Evolutionary conservation across 2,329 filamentous ascomycete species (phyloP).

Genomic region (Trichoderma simmonsii): DNA sequence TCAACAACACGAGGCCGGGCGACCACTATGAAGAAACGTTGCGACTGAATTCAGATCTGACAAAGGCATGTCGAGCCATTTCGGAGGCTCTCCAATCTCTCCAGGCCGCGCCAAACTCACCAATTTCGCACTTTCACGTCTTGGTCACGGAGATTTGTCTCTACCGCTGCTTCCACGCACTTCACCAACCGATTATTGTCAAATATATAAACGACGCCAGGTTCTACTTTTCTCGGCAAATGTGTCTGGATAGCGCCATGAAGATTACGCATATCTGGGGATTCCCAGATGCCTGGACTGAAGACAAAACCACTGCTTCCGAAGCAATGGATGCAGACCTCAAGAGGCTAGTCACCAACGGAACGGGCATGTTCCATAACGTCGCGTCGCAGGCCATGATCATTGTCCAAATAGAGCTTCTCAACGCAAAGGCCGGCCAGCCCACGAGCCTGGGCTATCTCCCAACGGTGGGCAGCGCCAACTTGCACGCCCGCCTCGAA

Average conservation of each 20-base stretch:
- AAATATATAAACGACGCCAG: conserved; percentile 44
- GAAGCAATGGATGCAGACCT: conserved; percentile 23
- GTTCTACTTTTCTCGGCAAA: conserved; percentile 53
- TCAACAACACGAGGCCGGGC: conserved; percentile 45
- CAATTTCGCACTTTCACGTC: conserved; percentile 39
- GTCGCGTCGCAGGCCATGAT: conserved; percentile 40
- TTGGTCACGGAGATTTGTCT: conserved; percentile 42
- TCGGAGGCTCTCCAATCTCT: conserved; percentile 36
- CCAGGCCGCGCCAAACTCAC: conserved; percentile 28
- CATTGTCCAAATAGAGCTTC: conserved; percentile 45
- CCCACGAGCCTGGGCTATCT: conserved; percentile 29
- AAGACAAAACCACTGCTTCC: conserved; percentile 19
- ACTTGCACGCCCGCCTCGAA: conserved; percentile 33
- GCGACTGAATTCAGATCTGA: conserved; percentile 44
- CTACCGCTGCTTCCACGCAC: conserved; percentile 48
- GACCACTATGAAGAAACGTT: conserved; percentile 48
- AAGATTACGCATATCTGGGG: conserved; percentile 35
- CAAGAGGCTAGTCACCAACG: conserved; percentile 38
- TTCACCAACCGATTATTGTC: conserved; percentile 51
- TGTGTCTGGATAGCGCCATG: conserved; percentile 43
- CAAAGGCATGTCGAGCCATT: conserved; percentile 35
- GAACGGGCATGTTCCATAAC: conserved; percentile 42
- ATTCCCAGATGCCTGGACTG: conserved; percentile 27
- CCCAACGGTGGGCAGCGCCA: conserved; percentile 30
- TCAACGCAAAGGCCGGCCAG: conserved; percentile 44